Conservation (phyloP, 2,329 filamentous ascomycete species). For the Aspergillus sclerotialis region DNA sequence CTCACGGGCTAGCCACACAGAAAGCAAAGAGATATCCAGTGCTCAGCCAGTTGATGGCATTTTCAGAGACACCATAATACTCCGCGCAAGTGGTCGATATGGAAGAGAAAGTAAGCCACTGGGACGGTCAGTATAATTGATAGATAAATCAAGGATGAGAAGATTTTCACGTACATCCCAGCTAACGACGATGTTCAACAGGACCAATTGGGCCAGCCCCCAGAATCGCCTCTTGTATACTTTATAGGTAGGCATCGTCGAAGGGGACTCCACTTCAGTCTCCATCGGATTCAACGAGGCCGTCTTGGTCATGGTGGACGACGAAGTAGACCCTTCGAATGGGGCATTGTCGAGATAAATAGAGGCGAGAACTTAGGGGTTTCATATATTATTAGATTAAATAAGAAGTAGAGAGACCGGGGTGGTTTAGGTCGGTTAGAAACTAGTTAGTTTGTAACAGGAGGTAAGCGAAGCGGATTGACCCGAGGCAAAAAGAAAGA, state of each 20-base stretch:
- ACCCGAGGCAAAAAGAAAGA: background rate
- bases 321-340: background rate
- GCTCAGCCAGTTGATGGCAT: conserved; percentile 84
- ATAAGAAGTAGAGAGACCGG: no score
- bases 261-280: conserved; percentile 6
- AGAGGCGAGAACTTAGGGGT: no score
- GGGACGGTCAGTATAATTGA: conserved; percentile 1
- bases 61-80: conserved; percentile 70
- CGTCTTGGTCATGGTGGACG: background rate
- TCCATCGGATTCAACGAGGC: no score
- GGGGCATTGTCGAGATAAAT: conserved; percentile 2
- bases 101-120: conserved; percentile 91
- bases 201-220: conserved; percentile 71
- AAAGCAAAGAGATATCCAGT: conserved; percentile 85
- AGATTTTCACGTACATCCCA: conserved; percentile 70
- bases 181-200: conserved; percentile 87
- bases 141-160: background rate
- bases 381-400: no score
- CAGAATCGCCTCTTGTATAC: conserved; percentile 87
- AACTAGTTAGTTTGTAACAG: background rate
- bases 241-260: conserved; percentile 32
- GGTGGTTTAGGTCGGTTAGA: no score
- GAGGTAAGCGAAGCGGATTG: background rate
- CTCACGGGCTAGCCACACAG: conserved; percentile 59
- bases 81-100: conserved; percentile 65